Base-by-base conservation (phyloP, 345 rosid genomes). In the Erysimum cheiranthoides region DNA sequence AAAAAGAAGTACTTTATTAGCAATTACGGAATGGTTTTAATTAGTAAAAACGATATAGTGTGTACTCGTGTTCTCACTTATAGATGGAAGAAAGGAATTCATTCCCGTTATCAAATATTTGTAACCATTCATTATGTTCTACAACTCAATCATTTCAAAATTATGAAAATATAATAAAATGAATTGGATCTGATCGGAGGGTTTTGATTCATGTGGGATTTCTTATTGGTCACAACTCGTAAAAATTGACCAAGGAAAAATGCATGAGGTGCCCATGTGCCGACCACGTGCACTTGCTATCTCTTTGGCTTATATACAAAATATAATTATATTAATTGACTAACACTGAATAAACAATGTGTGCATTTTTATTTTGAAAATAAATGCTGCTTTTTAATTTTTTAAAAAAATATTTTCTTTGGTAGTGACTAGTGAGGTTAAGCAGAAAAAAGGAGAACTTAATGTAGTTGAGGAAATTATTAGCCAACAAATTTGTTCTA, bases 191-290 rank as follows among this genome's bases (percentile, higher is more conserved):
- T 12, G 81, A 71, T 65, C 60, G 28, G 28, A 56, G 10, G 36
- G 40, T 76, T 65, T 56, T 11, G 46, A 8, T 30, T 71, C 57
- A 71, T 49, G 61, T 47, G 77, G 21, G 62, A 64, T 58, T 63
- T 71, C 40, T 18, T 5, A 40, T 50, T 66, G 68, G 64, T 8
- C 49, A 59, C 53, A 71, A 12, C 30, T 71, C 53, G 54, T 30
- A 70, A 17, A 31, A 31, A 63, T 65, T 81, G 74, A 81, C 75
- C 61, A 65, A 73, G 66, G 36, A 70, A 74, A 70, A 28, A 38
- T 59, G 51, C 74, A 68, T 82, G 79, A 82, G 71, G 36, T 46
- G 63, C 32, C 78, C 74, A 79, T 77, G 73, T 65, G 79, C 67
- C 4, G 61, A 27, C 68, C 81, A 79, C 79, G 78, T 69, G 79